A percentile compares a stretch with the other conserved stretches of the same genome.
phyloP scores from a whole-genome alignment of 345 rosid species.

The Populus alba region DNA sequence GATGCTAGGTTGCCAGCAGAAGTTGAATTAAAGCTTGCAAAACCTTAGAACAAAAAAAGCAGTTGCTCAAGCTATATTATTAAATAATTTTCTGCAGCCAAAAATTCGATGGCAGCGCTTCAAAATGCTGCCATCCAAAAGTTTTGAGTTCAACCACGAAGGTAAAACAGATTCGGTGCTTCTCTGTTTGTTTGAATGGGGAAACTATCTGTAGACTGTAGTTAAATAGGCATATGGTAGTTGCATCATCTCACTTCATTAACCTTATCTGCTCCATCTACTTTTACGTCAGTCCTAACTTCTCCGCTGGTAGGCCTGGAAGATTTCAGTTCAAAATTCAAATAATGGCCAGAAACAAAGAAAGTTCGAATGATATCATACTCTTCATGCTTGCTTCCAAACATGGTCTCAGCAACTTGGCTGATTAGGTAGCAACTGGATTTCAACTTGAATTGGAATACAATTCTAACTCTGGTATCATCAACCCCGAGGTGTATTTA shows the following conservation, averaged over 20 bases:
- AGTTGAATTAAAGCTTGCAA: not conserved
- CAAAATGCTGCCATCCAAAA: conserved; percentile 3
- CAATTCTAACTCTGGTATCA: too few relatives aligned
- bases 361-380: too few relatives aligned
- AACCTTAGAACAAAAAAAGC: not conserved
- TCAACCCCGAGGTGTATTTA: too few relatives aligned
- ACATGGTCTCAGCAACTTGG: too few relatives aligned
- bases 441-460: too few relatives aligned
- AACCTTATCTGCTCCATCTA: conserved; percentile 1
- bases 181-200: not conserved
- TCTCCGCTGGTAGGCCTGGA: conserved; percentile 45
- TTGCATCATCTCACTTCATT: not conserved
- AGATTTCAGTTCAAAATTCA: conserved; percentile 1
- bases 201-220: too few relatives aligned
- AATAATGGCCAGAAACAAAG: not conserved
- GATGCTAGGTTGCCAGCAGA: not conserved
- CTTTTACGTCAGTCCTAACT: conserved; percentile 16
- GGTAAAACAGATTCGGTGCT: not conserved
- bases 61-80: not conserved
- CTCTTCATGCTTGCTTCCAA: too few relatives aligned
- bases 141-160: not conserved
- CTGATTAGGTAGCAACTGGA: too few relatives aligned
- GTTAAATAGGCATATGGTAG: not conserved
- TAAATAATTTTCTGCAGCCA: not conserved
- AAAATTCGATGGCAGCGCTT: not conserved